phyloP scores from a whole-genome alignment of 345 rosid genomes.

The Odontarrhena argentea region DNA sequence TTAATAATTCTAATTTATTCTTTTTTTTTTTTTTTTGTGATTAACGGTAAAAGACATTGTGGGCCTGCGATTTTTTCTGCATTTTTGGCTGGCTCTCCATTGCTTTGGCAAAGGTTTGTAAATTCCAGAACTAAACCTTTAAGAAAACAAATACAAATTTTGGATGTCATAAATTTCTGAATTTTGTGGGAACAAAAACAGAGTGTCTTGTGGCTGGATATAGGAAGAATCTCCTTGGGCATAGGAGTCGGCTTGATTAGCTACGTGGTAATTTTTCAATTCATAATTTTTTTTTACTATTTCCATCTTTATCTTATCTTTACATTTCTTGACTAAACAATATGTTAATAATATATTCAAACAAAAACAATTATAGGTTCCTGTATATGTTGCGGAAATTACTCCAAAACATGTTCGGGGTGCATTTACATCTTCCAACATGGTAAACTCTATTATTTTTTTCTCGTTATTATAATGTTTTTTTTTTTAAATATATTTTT shows the following conservation, averaged over 20 bases:
- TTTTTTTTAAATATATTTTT: neutral
- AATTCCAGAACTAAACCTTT: neutral
- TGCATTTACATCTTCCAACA: constrained; percentile 38
- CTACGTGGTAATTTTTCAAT: constrained; percentile 37
- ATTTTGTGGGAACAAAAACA: constrained; percentile 20
- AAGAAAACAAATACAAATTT: no score
- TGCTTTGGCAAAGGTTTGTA: constrained; percentile 45
- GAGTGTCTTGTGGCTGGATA: constrained; percentile 40
- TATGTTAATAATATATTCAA: neutral
- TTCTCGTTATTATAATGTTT: neutral
- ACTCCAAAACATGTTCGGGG: constrained; percentile 53
- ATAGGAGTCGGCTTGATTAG: constrained; percentile 42
- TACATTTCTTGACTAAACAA: neutral
- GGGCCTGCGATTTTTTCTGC: constrained; percentile 43
- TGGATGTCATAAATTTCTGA: neutral
- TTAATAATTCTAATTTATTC: neutral
- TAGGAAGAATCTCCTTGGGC: constrained; percentile 38
- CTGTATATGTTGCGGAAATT: constrained; percentile 53
- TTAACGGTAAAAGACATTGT: constrained; percentile 41
- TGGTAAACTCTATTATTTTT: constrained; percentile 14
- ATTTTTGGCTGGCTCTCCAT: constrained; percentile 49
- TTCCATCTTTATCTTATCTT: neutral
- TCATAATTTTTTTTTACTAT: neutral
- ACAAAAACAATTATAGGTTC: constrained; percentile 36
- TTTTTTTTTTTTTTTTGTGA: neutral